A percentile compares a stretch with the other conserved stretches of the same genome.
Evolutionary conservation across 768 basidiomycete species (phyloP).

Genomic region (Rubroboletus satanas): DNA sequence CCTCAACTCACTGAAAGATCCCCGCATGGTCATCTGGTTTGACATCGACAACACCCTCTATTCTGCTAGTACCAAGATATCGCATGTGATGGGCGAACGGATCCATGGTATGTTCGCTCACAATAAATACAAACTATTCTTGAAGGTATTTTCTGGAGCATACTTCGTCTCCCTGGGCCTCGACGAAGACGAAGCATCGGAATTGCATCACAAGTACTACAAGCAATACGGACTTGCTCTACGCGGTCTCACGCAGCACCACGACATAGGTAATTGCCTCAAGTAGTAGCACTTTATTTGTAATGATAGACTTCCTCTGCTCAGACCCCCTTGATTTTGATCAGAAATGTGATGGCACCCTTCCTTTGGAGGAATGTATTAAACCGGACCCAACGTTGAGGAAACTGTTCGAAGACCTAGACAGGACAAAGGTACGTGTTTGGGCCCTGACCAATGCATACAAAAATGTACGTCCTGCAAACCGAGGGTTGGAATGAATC

Average conservation of each 20-base stretch:
- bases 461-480: slow-evolving; percentile 47
- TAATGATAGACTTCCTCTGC: not conserved
- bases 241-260: slow-evolving; percentile 71
- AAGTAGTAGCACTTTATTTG: not conserved
- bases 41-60: slow-evolving; percentile 91
- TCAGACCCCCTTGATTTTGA: slow-evolving; percentile 83
- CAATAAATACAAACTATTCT: not conserved
- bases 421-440: slow-evolving; percentile 69
- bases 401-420: slow-evolving; percentile 73
- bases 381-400: slow-evolving; percentile 57
- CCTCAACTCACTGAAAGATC: slow-evolving; percentile 37
- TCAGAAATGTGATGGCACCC: slow-evolving; percentile 73
- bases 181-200: slow-evolving; percentile 62
- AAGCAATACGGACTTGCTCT: slow-evolving; percentile 79
- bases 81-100: slow-evolving; percentile 72
- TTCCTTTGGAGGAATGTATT: slow-evolving; percentile 80
- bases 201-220: slow-evolving; percentile 70
- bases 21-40: slow-evolving; percentile 66
- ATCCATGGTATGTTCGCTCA: slow-evolving; percentile 57
- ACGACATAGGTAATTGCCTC: slow-evolving; percentile 56
- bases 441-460: slow-evolving; percentile 91
- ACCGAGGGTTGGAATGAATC: not conserved
- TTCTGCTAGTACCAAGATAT: slow-evolving; percentile 69
- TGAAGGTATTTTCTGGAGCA: slow-evolving; percentile 35
- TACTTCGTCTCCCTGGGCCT: slow-evolving; percentile 74